Conservation (phyloP, 2,329 filamentous ascomycete species). For the Mycosphaerelloides madeirae region DNA sequence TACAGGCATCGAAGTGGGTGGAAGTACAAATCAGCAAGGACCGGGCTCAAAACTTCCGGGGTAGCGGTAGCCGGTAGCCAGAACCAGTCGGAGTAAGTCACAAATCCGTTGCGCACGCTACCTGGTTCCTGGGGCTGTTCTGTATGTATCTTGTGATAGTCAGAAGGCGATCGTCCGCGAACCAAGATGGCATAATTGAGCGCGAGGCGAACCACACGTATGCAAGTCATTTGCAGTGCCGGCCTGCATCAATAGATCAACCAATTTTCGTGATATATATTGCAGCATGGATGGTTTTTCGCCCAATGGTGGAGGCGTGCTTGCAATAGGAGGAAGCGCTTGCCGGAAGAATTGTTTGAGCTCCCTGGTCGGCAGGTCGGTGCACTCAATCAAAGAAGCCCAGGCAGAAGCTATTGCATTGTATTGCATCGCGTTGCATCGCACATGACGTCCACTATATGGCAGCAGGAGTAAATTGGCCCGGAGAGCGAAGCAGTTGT, state of each 20-base stretch:
- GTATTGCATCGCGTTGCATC: conserved; percentile 14
- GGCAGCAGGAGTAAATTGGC: conserved; percentile 16
- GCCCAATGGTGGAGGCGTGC: conserved; percentile 7
- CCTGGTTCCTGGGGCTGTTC: conserved; percentile 19
- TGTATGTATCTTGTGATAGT: conserved; percentile 15
- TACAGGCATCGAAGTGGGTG: conserved; percentile 13
- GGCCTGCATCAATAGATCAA: conserved; percentile 15
- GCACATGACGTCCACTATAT: conserved; percentile 21
- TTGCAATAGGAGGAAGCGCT: conserved; percentile 3
- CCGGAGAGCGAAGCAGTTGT: conserved; percentile 19
- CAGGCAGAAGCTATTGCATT: conserved; percentile 5
- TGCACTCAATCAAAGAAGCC: too few relatives aligned
- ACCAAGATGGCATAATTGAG: conserved; percentile 18
- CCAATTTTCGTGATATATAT: conserved; percentile 20
- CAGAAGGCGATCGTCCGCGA: conserved; percentile 14
- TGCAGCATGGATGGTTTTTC: conserved; percentile 7
- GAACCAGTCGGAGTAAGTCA: conserved; percentile 13
- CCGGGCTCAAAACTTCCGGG: conserved; percentile 8
- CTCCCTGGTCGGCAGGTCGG: neutral
- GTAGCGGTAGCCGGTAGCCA: conserved; percentile 14
- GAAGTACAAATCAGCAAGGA: conserved; percentile 11
- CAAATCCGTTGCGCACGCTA: conserved; percentile 2
- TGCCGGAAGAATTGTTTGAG: conserved; percentile 5
- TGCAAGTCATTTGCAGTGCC: conserved; percentile 12
- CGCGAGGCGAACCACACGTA: conserved; percentile 14